A percentile compares a stretch with the other conserved stretches of the same genome.
These are phyloP conservation scores for Ilyonectria mors-panacis DNA, from an alignment of 2,329 filamentous ascomycete genomes.

Conservation along the genomic window DNA sequence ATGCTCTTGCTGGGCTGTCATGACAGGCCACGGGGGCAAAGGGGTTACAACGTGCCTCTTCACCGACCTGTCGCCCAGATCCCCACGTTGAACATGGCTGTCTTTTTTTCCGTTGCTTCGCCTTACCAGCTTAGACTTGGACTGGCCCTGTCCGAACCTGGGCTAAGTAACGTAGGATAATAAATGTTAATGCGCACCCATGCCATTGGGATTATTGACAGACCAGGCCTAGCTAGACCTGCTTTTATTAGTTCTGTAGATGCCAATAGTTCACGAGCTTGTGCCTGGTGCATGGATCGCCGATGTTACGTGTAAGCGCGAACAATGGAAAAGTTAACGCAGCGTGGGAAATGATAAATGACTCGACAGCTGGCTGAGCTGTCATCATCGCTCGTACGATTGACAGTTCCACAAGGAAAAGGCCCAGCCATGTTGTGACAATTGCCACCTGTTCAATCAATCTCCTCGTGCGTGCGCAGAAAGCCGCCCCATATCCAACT, in stretches of 20 bases:
- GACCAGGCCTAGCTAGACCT: neutral
- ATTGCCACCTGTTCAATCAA: neutral
- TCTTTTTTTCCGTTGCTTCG: neutral
- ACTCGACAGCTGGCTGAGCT: conserved; percentile 9
- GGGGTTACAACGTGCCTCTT: neutral
- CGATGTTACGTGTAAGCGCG: conserved; percentile 10
- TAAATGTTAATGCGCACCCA: conserved; percentile 12
- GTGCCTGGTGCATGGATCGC: conserved; percentile 2
- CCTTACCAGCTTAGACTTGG: neutral
- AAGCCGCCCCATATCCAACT: conserved; percentile 1
- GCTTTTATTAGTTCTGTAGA: conserved; percentile 1
- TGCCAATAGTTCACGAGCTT: conserved; percentile 17
- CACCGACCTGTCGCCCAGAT: neutral
- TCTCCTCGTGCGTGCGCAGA: neutral
- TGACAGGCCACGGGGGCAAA: neutral
- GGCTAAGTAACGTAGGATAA: neutral
- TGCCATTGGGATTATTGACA: conserved; percentile 9
- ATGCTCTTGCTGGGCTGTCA: neutral
- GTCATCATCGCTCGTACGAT: conserved; percentile 10
- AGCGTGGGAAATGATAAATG: conserved; percentile 23
- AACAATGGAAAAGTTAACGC: conserved; percentile 8
- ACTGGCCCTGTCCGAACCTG: neutral
- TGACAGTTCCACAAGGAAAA: neutral
- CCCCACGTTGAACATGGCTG: neutral
- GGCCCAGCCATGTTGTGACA: neutral